Evolutionary conservation across 2,329 filamentous ascomycete genomes (phyloP).

Genomic region (Paecilomyces niveus): DNA sequence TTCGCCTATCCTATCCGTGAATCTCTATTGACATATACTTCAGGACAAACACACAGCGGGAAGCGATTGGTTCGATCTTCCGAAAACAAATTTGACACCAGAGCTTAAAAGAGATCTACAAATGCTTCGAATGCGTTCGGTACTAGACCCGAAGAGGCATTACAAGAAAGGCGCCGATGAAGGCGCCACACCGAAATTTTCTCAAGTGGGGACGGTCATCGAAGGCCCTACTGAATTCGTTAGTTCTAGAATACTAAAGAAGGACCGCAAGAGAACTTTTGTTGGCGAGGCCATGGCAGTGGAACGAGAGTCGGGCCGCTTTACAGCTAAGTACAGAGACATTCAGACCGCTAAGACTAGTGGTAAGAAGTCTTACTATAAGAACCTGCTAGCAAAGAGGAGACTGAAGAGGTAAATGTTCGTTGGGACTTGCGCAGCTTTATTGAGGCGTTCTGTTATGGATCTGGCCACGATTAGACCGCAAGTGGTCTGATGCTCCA

Average conservation of each 20-base stretch:
- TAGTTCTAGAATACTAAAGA: slow-evolving; percentile 72
- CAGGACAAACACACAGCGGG: slow-evolving; percentile 63
- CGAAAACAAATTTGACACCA: slow-evolving; percentile 73
- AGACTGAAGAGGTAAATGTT: slow-evolving; percentile 13
- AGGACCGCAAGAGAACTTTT: slow-evolving; percentile 79
- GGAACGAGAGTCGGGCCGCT: slow-evolving; percentile 60
- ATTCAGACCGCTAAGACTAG: slow-evolving; percentile 77
- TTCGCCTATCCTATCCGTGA: slow-evolving; percentile 1
- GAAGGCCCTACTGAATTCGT: slow-evolving; percentile 85
- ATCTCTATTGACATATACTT: slow-evolving; percentile 5
- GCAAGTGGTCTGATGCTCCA: neutral
- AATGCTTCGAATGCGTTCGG: slow-evolving; percentile 77
- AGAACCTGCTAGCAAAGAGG: slow-evolving; percentile 61
- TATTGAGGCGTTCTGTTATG: neutral
- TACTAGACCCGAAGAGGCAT: slow-evolving; percentile 80
- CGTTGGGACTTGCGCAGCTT: neutral
- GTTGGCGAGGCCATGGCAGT: slow-evolving; percentile 73
- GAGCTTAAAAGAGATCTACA: slow-evolving; percentile 86
- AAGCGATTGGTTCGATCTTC: slow-evolving; percentile 78
- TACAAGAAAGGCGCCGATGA: slow-evolving; percentile 82
- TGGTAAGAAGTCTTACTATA: slow-evolving; percentile 86
- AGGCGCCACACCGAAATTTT: slow-evolving; percentile 68
- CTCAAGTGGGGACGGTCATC: slow-evolving; percentile 80
- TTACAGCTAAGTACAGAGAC: slow-evolving; percentile 80
- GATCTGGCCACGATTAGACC: neutral